Evolutionary conservation across 164 flowering plant species (phyloP), one percentile per base, ranked within the genome.

Genomic region (Tetracentron sinense): DNA sequence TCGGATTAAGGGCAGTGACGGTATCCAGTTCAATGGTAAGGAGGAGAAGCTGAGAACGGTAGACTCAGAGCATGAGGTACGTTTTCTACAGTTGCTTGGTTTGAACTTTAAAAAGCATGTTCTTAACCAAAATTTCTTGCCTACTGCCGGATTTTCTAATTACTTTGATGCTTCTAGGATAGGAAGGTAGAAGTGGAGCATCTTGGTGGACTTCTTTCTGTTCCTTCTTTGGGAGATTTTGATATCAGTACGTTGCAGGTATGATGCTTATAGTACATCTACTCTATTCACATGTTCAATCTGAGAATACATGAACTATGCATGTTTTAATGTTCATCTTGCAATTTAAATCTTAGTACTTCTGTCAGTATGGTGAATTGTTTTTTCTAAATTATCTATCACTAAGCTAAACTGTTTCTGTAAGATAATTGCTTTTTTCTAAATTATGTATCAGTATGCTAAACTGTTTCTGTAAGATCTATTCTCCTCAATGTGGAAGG

Each of bases 231-330:
- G 65, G 82, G 54, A 51, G 88, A 84, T 51, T 69, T 86, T 68
- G 95, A 89, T 70, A 70, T 82, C 66, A 79, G 60, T 71, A 78
- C 86, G 55, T 77, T 94, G 82, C 99, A 94, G 99, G 99, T 89
- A 80, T 61, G 69, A 60, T 61, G 56, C 44, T 20, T 30, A 30
- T 56, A 31, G 23, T 28, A 31, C 42, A 6, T 25, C 35, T 53
- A 27, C n/a, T 48, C 22, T 21, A 46, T 60, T 33, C 21, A 21
- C 26, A 42, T 42, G 54, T 35, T 51, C 33, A 49, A 33, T 23
- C 44, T 49, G 53, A 61, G 1, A 28, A 47, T 27, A 55, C 6
- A 21, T 42, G 48, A 19, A 22, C 44, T 31, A 14, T 19, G 19
- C 27, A 52, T 60, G 15, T 60, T 66, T 52, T n/a, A 27, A 27